These are phyloP conservation scores for Trichoderma sp. DNA, from an alignment of 2,329 filamentous ascomycete species.

Conservation along the genomic window DNA sequence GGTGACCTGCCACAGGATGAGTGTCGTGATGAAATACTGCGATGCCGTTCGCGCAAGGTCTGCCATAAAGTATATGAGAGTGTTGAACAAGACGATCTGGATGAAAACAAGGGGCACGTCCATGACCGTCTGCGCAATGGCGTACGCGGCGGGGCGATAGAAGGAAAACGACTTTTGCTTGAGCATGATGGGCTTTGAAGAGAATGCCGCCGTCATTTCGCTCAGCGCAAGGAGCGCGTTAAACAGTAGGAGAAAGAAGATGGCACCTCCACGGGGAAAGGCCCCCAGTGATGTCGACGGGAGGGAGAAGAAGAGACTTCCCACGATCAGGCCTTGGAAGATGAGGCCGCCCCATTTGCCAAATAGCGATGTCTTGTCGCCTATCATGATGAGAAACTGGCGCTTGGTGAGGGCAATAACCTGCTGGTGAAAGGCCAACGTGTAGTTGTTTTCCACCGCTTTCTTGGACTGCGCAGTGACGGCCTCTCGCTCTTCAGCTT, in stretches of 20 bases:
- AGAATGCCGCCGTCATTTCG: slow-evolving; percentile 68
- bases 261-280: slow-evolving; percentile 54
- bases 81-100: slow-evolving; percentile 67
- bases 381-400: slow-evolving; percentile 77
- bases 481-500: slow-evolving; percentile 44
- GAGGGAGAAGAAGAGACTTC: slow-evolving; percentile 75
- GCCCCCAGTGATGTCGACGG: slow-evolving; percentile 61
- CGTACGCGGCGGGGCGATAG: slow-evolving; percentile 61
- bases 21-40: slow-evolving; percentile 66
- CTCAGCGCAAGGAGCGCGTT: slow-evolving; percentile 68
- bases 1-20: slow-evolving; percentile 61
- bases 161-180: slow-evolving; percentile 73
- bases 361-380: slow-evolving; percentile 72
- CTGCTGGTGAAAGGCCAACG: slow-evolving; percentile 73
- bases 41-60: slow-evolving; percentile 66
- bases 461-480: slow-evolving; percentile 65
- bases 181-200: slow-evolving; percentile 63
- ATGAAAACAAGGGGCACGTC: slow-evolving; percentile 64
- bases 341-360: slow-evolving; percentile 81
- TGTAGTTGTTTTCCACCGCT: slow-evolving; percentile 70
- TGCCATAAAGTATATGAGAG: slow-evolving; percentile 77
- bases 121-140: slow-evolving; percentile 56
- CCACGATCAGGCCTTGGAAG: slow-evolving; percentile 73
- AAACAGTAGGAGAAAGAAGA: slow-evolving; percentile 58
- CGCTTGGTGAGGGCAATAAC: slow-evolving; percentile 69